These are phyloP conservation scores for Curvularia eragrostidis DNA, from an alignment of 2,329 filamentous ascomycete species.

Conservation along the genomic window DNA sequence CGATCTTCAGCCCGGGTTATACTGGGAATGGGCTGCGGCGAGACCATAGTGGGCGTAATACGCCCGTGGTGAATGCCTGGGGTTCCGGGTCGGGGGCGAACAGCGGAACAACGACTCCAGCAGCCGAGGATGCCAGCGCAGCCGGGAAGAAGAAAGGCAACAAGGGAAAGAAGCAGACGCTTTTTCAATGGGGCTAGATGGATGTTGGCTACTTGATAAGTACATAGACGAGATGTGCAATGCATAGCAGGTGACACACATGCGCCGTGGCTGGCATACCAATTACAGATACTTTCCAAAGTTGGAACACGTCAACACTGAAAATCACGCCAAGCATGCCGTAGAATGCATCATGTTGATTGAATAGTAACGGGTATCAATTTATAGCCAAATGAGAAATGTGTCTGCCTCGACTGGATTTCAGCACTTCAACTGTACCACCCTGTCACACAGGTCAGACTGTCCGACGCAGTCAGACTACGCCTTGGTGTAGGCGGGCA, in stretches of 20 bases:
- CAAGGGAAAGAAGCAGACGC: conserved; percentile 59
- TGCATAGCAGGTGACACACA: neutral
- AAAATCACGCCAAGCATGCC: neutral
- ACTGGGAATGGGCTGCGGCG: conserved; percentile 54
- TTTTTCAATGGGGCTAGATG: conserved; percentile 57
- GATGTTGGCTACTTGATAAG: neutral
- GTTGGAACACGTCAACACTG: neutral
- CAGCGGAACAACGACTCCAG: conserved; percentile 34
- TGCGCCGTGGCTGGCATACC: too few relatives aligned
- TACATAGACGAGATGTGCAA: neutral
- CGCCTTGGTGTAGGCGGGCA: conserved; percentile 37
- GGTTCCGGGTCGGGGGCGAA: conserved; percentile 39
- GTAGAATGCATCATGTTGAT: neutral
- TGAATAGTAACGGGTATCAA: conserved; percentile 3
- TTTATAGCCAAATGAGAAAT: conserved; percentile 9
- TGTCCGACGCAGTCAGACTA: conserved; percentile 6
- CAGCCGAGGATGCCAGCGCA: conserved; percentile 31
- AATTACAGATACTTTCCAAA: neutral
- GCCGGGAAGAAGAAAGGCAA: conserved; percentile 55
- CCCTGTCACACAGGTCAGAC: neutral
- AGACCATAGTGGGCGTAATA: conserved; percentile 50
- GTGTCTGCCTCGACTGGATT: neutral
- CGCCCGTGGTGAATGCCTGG: conserved; percentile 51
- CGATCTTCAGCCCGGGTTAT: conserved; percentile 60
- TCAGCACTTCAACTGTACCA: neutral